Percentiles rank a stretch among this genome's conserved stretches.
Conservation (phyloP, 495 filamentous ascomycete species). For the Apiosordaria backusii region DNA sequence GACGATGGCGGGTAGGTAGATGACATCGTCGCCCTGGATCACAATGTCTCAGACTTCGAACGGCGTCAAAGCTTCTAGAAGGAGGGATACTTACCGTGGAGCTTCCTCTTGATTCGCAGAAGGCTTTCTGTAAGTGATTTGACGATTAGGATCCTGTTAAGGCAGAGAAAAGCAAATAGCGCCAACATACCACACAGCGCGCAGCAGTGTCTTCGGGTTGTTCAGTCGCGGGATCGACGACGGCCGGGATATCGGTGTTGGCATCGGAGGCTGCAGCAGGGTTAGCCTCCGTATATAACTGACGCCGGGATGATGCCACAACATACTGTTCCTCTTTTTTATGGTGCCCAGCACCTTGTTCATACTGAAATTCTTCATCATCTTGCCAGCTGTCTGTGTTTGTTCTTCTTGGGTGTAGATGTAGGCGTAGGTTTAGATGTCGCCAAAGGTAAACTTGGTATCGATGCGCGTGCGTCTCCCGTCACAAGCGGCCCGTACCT, state of each 20-base stretch:
- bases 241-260: neutral
- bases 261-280: constrained; percentile 11
- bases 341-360: constrained; percentile 54
- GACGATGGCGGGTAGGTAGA: constrained; percentile 91
- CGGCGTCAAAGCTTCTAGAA: constrained; percentile 3
- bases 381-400: neutral
- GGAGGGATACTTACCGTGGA: constrained; percentile 50
- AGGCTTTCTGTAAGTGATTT: constrained; percentile 45
- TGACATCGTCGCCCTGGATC: constrained; percentile 74
- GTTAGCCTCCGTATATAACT: neutral
- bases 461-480: neutral
- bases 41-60: neutral
- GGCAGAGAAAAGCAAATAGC: neutral
- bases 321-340: constrained; percentile 36
- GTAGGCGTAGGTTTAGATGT: neutral
- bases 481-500: neutral
- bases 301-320: neutral
- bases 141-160: neutral
- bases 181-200: constrained; percentile 47
- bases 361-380: constrained; percentile 53
- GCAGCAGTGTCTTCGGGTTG: constrained; percentile 57
- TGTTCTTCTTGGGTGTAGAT: neutral
- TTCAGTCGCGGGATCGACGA: constrained; percentile 37
- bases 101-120: constrained; percentile 73
- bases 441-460: neutral